These are phyloP conservation scores for Durotheca rogersii DNA, from an alignment of 495 filamentous ascomycete genomes.

Conservation along the genomic window DNA sequence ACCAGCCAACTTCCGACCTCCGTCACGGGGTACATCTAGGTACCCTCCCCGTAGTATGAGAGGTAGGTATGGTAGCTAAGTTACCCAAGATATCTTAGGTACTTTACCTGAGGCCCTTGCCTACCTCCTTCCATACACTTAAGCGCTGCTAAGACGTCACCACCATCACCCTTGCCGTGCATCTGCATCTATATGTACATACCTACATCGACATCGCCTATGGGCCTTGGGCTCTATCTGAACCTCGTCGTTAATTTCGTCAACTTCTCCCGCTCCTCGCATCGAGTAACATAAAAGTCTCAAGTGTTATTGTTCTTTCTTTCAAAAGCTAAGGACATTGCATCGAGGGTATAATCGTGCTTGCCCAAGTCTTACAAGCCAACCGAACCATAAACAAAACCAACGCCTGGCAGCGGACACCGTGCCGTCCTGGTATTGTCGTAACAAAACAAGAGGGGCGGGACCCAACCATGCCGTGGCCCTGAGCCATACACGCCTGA, in stretches of 20 bases:
- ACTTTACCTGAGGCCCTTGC: slow-evolving; percentile 12
- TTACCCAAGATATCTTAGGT: slow-evolving; percentile 1
- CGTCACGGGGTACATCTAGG: background rate
- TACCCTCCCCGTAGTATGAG: background rate
- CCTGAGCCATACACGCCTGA: slow-evolving; percentile 30
- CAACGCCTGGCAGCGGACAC: slow-evolving; percentile 11
- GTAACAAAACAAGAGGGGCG: slow-evolving; percentile 11
- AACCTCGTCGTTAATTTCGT: background rate
- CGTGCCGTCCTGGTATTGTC: slow-evolving; percentile 16
- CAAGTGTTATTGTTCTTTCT: slow-evolving; percentile 17
- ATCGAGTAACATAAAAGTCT: slow-evolving; percentile 6
- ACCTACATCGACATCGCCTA: no score
- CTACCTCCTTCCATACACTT: no score
- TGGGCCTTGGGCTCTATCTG: no score
- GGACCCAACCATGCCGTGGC: slow-evolving; percentile 34
- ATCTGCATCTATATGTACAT: no score
- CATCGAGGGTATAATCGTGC: slow-evolving; percentile 25
- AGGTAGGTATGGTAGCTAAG: no score
- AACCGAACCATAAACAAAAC: slow-evolving; percentile 12
- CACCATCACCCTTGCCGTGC: no score
- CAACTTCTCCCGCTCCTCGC: background rate
- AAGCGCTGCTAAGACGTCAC: no score
- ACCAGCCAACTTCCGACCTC: slow-evolving; percentile 11
- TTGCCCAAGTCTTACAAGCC: slow-evolving; percentile 17
- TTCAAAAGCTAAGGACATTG: slow-evolving; percentile 23